A percentile compares a stretch with the other conserved stretches of the same genome.
Conservation (phyloP, 129 eudicot genomes). For the Cynara cardunculus region DNA sequence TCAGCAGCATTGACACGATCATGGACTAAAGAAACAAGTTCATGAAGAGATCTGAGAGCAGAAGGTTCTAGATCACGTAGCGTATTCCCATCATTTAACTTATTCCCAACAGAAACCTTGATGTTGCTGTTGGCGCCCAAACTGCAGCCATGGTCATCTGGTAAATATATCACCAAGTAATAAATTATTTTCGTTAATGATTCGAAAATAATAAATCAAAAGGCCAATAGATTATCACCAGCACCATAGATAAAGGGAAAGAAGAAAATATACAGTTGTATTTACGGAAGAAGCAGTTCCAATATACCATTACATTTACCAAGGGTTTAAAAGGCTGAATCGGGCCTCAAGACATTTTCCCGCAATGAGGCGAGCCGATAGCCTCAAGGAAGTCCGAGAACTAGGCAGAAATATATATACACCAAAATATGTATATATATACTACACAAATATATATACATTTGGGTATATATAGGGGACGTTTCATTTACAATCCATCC, state of each 20-base stretch:
- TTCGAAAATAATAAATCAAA: neutral
- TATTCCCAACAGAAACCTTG: slow-evolving; percentile 24
- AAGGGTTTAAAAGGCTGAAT: no score
- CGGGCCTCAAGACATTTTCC: no score
- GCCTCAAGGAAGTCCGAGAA: no score
- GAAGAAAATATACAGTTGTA: neutral
- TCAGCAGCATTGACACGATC: slow-evolving; percentile 47
- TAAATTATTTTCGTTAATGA: neutral
- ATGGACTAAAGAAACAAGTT: slow-evolving; percentile 81
- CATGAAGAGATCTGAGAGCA: slow-evolving; percentile 57
- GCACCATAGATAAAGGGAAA: neutral
- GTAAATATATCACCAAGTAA: slow-evolving; percentile 7
- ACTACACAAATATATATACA: no score
- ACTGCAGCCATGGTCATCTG: slow-evolving; percentile 35
- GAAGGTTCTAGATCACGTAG: slow-evolving; percentile 60
- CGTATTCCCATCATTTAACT: slow-evolving; percentile 27
- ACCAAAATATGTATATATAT: no score
- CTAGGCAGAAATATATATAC: no score
- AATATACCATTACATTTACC: no score
- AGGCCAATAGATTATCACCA: neutral
- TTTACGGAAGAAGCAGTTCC: neutral
- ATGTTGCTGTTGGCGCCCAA: slow-evolving; percentile 1
- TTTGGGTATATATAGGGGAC: no score
- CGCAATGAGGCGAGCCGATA: no score
- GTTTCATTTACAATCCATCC: no score